These are phyloP conservation scores for Pichia pseudocactophila DNA, from an alignment of 805 yeast genomes.

Conservation along the genomic window DNA sequence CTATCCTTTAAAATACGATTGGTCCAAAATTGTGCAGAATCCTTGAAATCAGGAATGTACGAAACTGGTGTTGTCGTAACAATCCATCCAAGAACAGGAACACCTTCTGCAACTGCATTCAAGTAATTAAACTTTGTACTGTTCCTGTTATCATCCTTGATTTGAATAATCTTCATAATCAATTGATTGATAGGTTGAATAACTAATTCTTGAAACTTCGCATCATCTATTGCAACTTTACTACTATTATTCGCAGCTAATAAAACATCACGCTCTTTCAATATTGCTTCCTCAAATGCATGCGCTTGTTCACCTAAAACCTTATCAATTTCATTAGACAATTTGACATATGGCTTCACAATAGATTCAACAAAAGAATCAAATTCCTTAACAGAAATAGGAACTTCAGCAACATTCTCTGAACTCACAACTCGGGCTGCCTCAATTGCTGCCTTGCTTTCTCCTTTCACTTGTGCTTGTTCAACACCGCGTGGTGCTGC, in stretches of 20 bases:
- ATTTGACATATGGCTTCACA: constrained; percentile 51
- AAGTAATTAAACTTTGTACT: constrained; percentile 61
- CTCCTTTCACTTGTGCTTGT: constrained; percentile 13
- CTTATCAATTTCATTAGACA: constrained; percentile 47
- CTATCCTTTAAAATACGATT: constrained; percentile 81
- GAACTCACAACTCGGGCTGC: constrained; percentile 11
- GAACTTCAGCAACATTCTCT: constrained; percentile 18
- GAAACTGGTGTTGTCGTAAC: constrained; percentile 68
- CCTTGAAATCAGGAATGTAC: constrained; percentile 73
- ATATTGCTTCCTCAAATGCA: constrained; percentile 43
- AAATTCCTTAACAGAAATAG: constrained; percentile 43
- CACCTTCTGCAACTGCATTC: constrained; percentile 81
- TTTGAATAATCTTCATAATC: constrained; percentile 46
- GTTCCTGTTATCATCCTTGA: constrained; percentile 69
- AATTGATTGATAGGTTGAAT: constrained; percentile 59
- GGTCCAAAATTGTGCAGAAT: constrained; percentile 89
- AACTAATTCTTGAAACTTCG: constrained; percentile 41
- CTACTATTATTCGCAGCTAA: constrained; percentile 48
- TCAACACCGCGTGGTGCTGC: constrained; percentile 1
- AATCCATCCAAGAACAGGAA: constrained; percentile 88
- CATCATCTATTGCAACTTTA: constrained; percentile 54
- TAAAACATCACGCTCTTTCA: constrained; percentile 50
- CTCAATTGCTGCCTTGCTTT: constrained; percentile 3
- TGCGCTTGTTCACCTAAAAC: constrained; percentile 49
- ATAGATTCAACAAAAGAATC: constrained; percentile 41